Evolutionary conservation across 1,139 yeast species (phyloP), one percentile per base, ranked within the genome.

Genomic region (Waltiozyma sp.): DNA sequence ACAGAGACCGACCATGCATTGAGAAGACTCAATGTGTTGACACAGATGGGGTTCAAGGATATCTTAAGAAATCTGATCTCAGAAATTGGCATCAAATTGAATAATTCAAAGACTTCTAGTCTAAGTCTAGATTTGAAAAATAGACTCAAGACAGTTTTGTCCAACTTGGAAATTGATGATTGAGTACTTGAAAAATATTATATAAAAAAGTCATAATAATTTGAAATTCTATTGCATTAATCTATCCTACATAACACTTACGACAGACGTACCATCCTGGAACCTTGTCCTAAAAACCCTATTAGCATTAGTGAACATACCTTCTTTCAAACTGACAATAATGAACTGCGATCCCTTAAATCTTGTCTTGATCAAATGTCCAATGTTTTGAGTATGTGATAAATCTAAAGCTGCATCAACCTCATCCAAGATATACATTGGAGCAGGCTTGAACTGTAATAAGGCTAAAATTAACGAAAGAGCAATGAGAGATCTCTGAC

Each of bases 391-490:
- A 1, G 99, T 93, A 61, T 93, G 99, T 43, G 95, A 86, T 50
- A 89, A 73, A 68, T 93, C 99, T 50, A 93, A 72, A 1, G 99
- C 99, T 1, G 99, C 98, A 64, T 91, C 98, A 35, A 91, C 96
- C 64, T 91, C 98, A 64, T 91, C 98, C 46, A 91, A 69, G 54
- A 91, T 89, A 60, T 91, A 91, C 95, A 91, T 86, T 11, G 98
- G 98, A 0, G 98, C 97, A 2, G 98, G 98, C 60, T 88, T 87
- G 68, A 86, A 89, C 61, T 89, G 95, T 44, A 91, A 68, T 47
- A 91, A 68, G 0, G 97, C 96, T 76, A 89, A 73, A 52, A 89
- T 89, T 54, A 91, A 69, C 3, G 97, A 85, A 41, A 91, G 66
- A 0, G 98, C 98, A 51, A 89, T 86, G 50, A 91, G 73, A 0